These are phyloP conservation scores for Oidiodendron maius DNA, from an alignment of 495 filamentous ascomycete species.

Conservation along the genomic window DNA sequence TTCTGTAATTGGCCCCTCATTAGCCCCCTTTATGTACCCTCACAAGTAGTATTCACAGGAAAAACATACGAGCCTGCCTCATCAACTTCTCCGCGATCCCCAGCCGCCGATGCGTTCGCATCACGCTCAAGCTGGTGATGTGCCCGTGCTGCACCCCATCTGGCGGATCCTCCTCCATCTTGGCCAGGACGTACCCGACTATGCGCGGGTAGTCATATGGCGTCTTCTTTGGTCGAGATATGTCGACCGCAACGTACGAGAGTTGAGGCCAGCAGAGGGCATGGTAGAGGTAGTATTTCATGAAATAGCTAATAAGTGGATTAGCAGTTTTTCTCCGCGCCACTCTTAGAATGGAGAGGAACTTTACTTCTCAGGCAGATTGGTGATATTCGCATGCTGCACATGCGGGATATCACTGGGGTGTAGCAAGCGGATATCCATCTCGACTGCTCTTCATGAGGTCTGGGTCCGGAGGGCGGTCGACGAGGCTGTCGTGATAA, in stretches of 20 bases:
- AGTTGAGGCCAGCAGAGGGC: conserved; percentile 96
- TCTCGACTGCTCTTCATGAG: conserved; percentile 25
- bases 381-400: conserved; percentile 97
- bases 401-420: conserved; percentile 85
- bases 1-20: conserved; percentile 43
- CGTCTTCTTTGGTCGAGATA: conserved; percentile 63
- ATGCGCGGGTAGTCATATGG: conserved; percentile 93
- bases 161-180: conserved; percentile 97
- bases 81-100: conserved; percentile 96
- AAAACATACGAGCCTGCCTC: conserved; percentile 81
- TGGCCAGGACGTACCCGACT: conserved; percentile 97
- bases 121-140: conserved; percentile 91
- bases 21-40: not conserved
- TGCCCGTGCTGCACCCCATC: conserved; percentile 93
- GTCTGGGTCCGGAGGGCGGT: not conserved
- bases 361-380: conserved; percentile 79
- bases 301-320: conserved; percentile 62
- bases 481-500: not conserved
- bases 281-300: conserved; percentile 99
- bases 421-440: conserved; percentile 75
- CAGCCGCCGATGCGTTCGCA: conserved; percentile 87
- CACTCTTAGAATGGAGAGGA: not conserved
- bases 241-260: conserved; percentile 91
- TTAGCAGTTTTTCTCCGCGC: conserved; percentile 2
- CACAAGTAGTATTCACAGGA: not conserved